Evolutionary conservation across 345 rosid genomes (phyloP), one percentile per base, ranked within the genome.

Genomic region (Euphorbia peplus): DNA sequence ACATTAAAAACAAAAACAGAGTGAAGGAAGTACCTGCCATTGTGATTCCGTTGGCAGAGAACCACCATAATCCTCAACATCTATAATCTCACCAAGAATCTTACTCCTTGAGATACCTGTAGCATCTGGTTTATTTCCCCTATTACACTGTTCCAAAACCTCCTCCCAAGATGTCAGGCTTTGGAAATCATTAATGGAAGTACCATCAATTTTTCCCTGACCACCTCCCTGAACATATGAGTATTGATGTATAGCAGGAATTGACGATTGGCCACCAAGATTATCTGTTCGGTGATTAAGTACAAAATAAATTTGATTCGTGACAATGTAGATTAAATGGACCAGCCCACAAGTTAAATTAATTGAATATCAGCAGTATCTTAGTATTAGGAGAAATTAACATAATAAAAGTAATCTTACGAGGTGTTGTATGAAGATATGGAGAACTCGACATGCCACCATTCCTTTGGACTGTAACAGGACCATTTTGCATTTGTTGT

Each of bases 121-220:
- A 68, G 69, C 54, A 56, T 64, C 75, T 62, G 73, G 42, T 67
- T 73, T 73, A 66, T 75, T 68, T 63, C 78, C 85, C 54, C 78
- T 62, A 64, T 69, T 71, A 60, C 81, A 83, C 70, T 81, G 83
- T 66, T 73, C 81, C 72, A 85, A 71, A 62, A 81, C 84, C 67
- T 76, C 91, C 77, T 86, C 90, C 95, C 92, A 90, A 41, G 89
- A 77, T 77, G 69, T 73, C 77, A 81, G 73, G 78, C 85, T 83
- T 77, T 82, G 92, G 44, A 83, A 70, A 69, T 78, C 87, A 64
- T 74, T 74, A 55, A 63, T 51, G 37, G 48, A 37, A 52, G 55
- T 50, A 12, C 72, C 59, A 60, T 66, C 55, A 47, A 44, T 68
- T 72, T 64, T 82, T 63, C 71, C 73, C 28, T 73, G 78, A 71